phyloP scores from a whole-genome alignment of 2,329 filamentous ascomycete genomes.

The Stachybotrys chartarum region DNA sequence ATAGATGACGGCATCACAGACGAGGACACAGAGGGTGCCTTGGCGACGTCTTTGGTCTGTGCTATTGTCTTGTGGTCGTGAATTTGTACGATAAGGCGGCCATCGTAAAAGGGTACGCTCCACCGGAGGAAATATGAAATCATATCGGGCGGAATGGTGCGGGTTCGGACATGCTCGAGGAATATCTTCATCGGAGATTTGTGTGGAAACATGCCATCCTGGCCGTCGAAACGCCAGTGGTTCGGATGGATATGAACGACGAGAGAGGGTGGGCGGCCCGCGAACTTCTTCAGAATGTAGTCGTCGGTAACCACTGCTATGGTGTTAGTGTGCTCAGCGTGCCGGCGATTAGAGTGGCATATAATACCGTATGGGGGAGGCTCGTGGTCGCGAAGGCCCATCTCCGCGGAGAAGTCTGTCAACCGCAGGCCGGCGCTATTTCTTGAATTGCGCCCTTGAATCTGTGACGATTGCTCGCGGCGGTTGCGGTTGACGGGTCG shows the following conservation, averaged over 20 bases:
- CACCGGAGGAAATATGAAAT: conserved; percentile 66
- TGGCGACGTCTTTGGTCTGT: conserved; percentile 51
- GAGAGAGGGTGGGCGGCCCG: conserved; percentile 69
- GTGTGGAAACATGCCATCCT: conserved; percentile 88
- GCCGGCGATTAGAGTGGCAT: background rate
- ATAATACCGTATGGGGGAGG: conserved; percentile 45
- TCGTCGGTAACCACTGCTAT: conserved; percentile 60
- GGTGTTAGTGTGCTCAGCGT: conserved; percentile 12
- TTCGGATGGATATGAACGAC: conserved; percentile 78
- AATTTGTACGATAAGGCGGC: conserved; percentile 90
- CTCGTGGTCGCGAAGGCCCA: conserved; percentile 27
- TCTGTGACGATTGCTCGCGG: conserved; percentile 44
- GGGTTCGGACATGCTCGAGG: conserved; percentile 67
- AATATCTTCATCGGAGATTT: conserved; percentile 82
- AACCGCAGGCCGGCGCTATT: conserved; percentile 44
- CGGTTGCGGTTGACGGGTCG: conserved; percentile 51
- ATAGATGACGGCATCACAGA: conserved; percentile 66
- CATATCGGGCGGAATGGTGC: conserved; percentile 85
- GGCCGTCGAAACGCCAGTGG: conserved; percentile 88
- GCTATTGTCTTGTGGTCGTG: conserved; percentile 72
- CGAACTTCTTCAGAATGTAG: conserved; percentile 79
- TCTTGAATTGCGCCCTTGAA: conserved; percentile 39
- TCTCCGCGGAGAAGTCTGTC: conserved; percentile 39
- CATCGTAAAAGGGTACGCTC: conserved; percentile 82
- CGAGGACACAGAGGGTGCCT: conserved; percentile 44